Evolutionary conservation across 2,329 filamentous ascomycete species (phyloP), one percentile per base, ranked within the genome.

Genomic region (Talaromyces sp.): DNA sequence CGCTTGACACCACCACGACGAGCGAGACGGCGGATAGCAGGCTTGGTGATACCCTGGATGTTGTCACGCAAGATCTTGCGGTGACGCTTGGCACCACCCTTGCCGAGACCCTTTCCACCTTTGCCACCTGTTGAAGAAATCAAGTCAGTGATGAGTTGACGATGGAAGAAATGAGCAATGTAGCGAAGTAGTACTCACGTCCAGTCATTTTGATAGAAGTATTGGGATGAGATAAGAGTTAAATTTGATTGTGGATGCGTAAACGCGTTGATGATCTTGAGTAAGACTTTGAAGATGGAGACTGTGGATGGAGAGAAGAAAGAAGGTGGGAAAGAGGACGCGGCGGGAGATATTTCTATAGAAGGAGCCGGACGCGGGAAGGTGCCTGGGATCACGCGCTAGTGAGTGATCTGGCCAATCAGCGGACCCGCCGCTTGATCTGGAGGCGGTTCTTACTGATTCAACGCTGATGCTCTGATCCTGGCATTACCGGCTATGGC

Each of bases 1-100:
- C 93, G 93, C 91, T 97, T 97, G 86, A 97, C 93, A 93, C 93
- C 93, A 80, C 93, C 93, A 96, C 93, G 93, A 83, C 93, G 93
- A 68, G 93, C 93, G 78, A 98, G 93, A 96, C 93, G 93, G 74
- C 93, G 90, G 82, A 98, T 98, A 72, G 93, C 93, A 73, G 93
- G 93, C 90, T 98, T 98, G 78, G 93, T 98, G 79, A 98, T 97
- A 83, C 93, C 93, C 85, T 97, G 93, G 79, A 97, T 97, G 90
- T 97, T 97, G 90, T 97, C 93, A 82, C 93, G 92, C 81, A 97
- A 86, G 86, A 98, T 97, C 91, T 97, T 98, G 76, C 93, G 89
- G 84, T 98, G 93, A 82, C 93, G 93, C 90, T 97, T 98, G 82
- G 93, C 93, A 81, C 93, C 93, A 69, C 93, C 93, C 88, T 96